Evolutionary conservation across 2,329 filamentous ascomycete species (phyloP).

Genomic region (Alternaria sp.): DNA sequence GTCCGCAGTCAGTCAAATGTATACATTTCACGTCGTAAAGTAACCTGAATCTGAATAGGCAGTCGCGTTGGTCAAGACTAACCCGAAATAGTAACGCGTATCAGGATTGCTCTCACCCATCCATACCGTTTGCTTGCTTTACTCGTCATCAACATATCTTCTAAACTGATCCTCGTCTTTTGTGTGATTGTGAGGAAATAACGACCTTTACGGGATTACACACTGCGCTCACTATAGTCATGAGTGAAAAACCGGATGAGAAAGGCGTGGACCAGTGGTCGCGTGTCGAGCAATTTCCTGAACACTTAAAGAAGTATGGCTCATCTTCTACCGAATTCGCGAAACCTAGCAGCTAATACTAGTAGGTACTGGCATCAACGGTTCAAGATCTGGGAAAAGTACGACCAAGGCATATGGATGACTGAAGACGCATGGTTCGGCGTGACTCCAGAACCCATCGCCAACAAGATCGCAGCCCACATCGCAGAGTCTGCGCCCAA

Average conservation of each 20-base stretch:
- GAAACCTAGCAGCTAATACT: background rate
- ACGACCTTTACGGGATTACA: too few species aligned
- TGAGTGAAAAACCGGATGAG: constrained; percentile 36
- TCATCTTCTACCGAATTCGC: background rate
- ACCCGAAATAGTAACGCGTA: constrained; percentile 8
- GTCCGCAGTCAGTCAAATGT: background rate
- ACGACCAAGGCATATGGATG: constrained; percentile 87
- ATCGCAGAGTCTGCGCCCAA: constrained; percentile 65
- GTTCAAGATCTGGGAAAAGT: constrained; percentile 85
- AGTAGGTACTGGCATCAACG: constrained; percentile 91
- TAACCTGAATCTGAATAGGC: constrained; percentile 3
- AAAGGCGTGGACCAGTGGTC: constrained; percentile 73
- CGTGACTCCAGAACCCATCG: constrained; percentile 89
- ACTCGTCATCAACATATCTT: constrained; percentile 5
- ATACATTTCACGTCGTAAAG: background rate
- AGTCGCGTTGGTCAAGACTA: constrained; percentile 18
- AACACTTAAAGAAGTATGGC: constrained; percentile 82
- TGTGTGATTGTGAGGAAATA: background rate
- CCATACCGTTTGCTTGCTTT: background rate
- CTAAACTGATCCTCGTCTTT: background rate
- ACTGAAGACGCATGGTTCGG: constrained; percentile 97
- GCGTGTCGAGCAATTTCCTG: constrained; percentile 74
- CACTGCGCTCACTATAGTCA: background rate
- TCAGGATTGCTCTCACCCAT: constrained; percentile 14
- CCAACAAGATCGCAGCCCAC: constrained; percentile 74